phyloP scores from a whole-genome alignment of 2,329 filamentous ascomycete species.

The Akanthomyces uredinophilus region DNA sequence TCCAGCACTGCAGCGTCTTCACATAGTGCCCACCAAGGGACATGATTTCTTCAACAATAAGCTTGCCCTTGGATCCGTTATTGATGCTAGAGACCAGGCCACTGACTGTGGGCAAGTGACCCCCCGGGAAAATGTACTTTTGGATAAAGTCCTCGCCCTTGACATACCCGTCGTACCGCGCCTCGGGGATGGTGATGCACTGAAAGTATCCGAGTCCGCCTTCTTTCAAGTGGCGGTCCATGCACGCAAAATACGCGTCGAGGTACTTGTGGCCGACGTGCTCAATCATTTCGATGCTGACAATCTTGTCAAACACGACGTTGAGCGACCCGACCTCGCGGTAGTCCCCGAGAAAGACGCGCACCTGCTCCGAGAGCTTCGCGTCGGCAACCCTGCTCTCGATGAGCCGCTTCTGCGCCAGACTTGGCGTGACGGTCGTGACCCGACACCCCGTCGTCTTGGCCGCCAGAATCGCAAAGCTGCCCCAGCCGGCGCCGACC shows the following conservation, averaged over 20 bases:
- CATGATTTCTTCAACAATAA: conserved; percentile 62
- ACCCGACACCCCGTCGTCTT: conserved; percentile 62
- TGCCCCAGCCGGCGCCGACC: conserved; percentile 72
- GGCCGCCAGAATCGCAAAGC: conserved; percentile 66
- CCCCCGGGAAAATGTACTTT: conserved; percentile 73
- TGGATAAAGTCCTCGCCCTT: conserved; percentile 69
- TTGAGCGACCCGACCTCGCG: conserved; percentile 51
- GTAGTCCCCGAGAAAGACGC: conserved; percentile 64
- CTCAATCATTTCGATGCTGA: conserved; percentile 75
- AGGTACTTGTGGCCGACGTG: conserved; percentile 65
- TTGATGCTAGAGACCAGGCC: conserved; percentile 56
- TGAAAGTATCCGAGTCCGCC: conserved; percentile 68
- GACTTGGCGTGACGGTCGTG: conserved; percentile 62
- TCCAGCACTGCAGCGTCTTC: conserved; percentile 64
- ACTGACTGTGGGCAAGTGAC: conserved; percentile 59
- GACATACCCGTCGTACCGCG: conserved; percentile 60
- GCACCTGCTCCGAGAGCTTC: conserved; percentile 54
- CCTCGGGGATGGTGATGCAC: conserved; percentile 72
- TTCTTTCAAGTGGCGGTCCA: conserved; percentile 59
- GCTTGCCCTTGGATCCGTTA: conserved; percentile 52
- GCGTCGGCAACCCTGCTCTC: conserved; percentile 60
- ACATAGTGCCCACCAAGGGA: conserved; percentile 73
- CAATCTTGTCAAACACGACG: conserved; percentile 60
- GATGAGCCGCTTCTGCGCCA: conserved; percentile 63
- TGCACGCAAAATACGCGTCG: conserved; percentile 59